Conservation (phyloP, 805 yeast genomes). For the Metschnikowia koreensis region DNA sequence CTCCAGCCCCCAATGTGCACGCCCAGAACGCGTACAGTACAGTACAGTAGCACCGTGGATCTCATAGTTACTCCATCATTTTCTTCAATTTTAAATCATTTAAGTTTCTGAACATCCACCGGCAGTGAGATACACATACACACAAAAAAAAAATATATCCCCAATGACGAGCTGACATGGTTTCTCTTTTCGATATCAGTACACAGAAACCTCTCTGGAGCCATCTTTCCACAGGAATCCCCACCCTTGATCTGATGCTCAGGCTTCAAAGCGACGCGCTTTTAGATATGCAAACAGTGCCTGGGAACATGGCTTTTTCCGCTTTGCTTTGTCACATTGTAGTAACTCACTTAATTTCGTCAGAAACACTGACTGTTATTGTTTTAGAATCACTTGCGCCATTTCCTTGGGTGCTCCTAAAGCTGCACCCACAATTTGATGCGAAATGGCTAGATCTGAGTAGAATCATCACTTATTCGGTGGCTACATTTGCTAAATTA, state of each 20-base stretch:
- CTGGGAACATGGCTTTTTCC: slow-evolving; percentile 25
- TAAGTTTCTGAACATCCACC: no score
- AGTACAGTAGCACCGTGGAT: no score
- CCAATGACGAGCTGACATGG: slow-evolving; percentile 22
- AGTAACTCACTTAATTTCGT: slow-evolving; percentile 26
- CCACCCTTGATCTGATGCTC: slow-evolving; percentile 28
- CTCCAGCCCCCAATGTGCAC: no score
- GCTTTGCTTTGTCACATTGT: slow-evolving; percentile 25
- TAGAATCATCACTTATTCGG: slow-evolving; percentile 16
- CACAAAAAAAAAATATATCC: background rate
- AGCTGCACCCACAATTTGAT: slow-evolving; percentile 21
- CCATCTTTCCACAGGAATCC: slow-evolving; percentile 29
- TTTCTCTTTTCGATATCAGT: slow-evolving; percentile 30
- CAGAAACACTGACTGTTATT: slow-evolving; percentile 19
- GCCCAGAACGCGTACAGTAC: no score
- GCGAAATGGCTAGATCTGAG: slow-evolving; percentile 19
- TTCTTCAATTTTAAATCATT: no score
- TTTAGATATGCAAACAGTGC: slow-evolving; percentile 39
- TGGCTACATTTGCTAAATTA: slow-evolving; percentile 30
- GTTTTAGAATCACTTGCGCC: slow-evolving; percentile 31
- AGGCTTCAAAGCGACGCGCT: slow-evolving; percentile 23
- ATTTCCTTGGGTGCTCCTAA: slow-evolving; percentile 30
- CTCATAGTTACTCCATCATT: no score
- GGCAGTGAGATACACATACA: background rate
- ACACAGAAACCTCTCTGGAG: slow-evolving; percentile 25